Percentiles rank a stretch among this genome's conserved stretches.
These are phyloP conservation scores for Panicum miliaceum DNA, from an alignment of 176 grass and related monocot genomes.

Conservation along the genomic window DNA sequence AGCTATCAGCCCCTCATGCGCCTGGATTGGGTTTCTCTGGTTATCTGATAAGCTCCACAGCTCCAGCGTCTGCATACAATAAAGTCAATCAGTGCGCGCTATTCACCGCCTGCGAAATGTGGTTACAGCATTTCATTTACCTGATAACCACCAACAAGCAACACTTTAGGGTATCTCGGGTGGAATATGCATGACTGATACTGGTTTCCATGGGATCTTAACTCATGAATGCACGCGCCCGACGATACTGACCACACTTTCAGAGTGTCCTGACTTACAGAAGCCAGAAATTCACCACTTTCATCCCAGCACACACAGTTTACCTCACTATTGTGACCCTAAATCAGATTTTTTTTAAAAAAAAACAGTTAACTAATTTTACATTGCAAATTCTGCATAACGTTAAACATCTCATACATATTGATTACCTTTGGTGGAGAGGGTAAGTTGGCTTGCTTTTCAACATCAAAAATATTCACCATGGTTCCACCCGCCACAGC, in stretches of 20 bases:
- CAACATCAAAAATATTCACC: constrained; percentile 83
- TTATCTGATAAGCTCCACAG: constrained; percentile 73
- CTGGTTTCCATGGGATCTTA: constrained; percentile 84
- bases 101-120: neutral
- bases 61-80: constrained; percentile 78
- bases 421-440: constrained; percentile 62
- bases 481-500: constrained; percentile 74
- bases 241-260: constrained; percentile 80
- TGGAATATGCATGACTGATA: constrained; percentile 94
- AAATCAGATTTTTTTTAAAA: constrained; percentile 29
- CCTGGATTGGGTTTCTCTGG: constrained; percentile 52
- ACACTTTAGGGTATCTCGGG: constrained; percentile 67
- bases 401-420: neutral
- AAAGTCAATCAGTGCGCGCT: neutral
- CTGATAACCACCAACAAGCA: constrained; percentile 93
- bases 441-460: constrained; percentile 54
- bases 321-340: constrained; percentile 75
- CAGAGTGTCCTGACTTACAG: constrained; percentile 82
- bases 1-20: constrained; percentile 76
- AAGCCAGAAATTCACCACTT: constrained; percentile 79
- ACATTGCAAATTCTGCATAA: neutral
- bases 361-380: neutral
- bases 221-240: constrained; percentile 63
- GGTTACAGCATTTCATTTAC: constrained; percentile 41
- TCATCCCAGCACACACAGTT: constrained; percentile 88